Percentiles rank a stretch among this genome's conserved stretches.
phyloP scores from a whole-genome alignment of 257 asterid species.

The Prunella vulgaris region DNA sequence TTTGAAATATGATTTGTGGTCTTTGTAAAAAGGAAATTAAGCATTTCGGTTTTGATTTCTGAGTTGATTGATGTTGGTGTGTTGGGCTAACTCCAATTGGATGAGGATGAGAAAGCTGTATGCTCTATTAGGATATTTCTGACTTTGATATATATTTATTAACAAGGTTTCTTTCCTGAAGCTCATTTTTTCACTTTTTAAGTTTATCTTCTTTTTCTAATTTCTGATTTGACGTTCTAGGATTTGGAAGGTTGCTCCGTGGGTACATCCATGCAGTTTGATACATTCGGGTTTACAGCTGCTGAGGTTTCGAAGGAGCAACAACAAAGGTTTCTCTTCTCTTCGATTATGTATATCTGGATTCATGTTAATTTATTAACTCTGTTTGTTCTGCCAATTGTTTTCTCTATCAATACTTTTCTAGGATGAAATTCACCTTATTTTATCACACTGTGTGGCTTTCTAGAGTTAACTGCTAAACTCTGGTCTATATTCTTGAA shows the following conservation, averaged over 20 bases:
- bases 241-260: slow-evolving; percentile 75
- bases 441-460: background rate
- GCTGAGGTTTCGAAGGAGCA: slow-evolving; percentile 84
- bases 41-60: background rate
- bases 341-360: too few relatives aligned
- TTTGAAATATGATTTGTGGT: too few relatives aligned
- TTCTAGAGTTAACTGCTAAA: background rate
- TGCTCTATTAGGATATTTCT: background rate
- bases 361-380: too few relatives aligned
- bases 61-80: slow-evolving; percentile 1
- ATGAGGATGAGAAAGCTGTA: too few relatives aligned
- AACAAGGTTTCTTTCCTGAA: background rate
- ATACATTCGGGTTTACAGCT: slow-evolving; percentile 92
- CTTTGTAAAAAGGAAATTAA: background rate
- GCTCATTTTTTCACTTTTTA: background rate
- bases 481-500: background rate
- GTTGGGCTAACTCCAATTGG: slow-evolving; percentile 27
- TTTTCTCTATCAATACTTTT: too few relatives aligned
- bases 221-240: slow-evolving; percentile 34
- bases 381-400: too few relatives aligned
- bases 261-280: slow-evolving; percentile 76
- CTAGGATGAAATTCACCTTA: background rate
- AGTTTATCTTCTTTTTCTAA: too few relatives aligned
- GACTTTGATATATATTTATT: background rate
- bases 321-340: slow-evolving; percentile 74